These are phyloP conservation scores for Venturia carpophila DNA, from an alignment of 2,329 filamentous ascomycete species.

Conservation along the genomic window DNA sequence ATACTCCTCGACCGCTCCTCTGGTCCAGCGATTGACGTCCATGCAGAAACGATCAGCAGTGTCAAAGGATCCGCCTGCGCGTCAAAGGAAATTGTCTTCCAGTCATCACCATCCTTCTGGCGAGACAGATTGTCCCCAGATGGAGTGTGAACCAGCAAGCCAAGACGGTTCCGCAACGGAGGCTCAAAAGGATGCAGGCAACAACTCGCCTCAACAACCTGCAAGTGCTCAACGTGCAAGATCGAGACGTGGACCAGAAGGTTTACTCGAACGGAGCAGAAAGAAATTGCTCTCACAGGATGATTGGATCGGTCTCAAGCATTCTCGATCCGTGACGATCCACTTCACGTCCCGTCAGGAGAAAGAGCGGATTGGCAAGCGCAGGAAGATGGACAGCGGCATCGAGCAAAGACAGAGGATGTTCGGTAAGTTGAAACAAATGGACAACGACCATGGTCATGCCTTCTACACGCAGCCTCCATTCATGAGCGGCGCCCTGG, in stretches of 20 bases:
- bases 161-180: background rate
- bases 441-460: background rate
- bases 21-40: slow-evolving; percentile 5
- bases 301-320: slow-evolving; percentile 31
- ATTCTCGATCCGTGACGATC: slow-evolving; percentile 27
- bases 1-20: slow-evolving; percentile 9
- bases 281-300: slow-evolving; percentile 26
- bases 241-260: background rate
- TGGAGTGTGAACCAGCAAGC: background rate
- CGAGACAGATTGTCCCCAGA: background rate
- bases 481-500: slow-evolving; percentile 7
- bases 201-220: background rate
- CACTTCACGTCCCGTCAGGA: slow-evolving; percentile 25
- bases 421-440: background rate
- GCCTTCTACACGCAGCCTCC: background rate
- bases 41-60: slow-evolving; percentile 2
- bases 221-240: background rate
- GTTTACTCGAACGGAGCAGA: slow-evolving; percentile 17
- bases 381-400: slow-evolving; percentile 24
- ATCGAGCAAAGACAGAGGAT: slow-evolving; percentile 6
- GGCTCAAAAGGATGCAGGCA: background rate
- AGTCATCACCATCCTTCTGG: background rate
- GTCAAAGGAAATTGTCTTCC: background rate
- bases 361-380: slow-evolving; percentile 29
- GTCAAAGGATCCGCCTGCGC: background rate